These are phyloP conservation scores for Wickerhamiella hasegawae DNA, from an alignment of 805 yeast species.

Conservation along the genomic window DNA sequence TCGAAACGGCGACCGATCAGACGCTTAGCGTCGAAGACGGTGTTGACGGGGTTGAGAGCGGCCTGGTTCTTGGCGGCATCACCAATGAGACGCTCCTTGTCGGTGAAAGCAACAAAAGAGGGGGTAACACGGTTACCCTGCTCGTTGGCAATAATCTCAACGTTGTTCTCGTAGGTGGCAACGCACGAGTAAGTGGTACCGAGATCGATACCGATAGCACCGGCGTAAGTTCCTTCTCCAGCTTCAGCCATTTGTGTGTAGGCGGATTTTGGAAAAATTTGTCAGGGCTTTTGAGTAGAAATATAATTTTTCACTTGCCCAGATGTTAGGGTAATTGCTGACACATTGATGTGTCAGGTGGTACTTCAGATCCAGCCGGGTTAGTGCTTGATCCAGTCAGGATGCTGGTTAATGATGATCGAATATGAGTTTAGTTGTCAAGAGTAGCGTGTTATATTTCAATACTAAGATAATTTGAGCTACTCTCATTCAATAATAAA, in stretches of 20 bases:
- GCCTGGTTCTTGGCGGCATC: conserved; percentile 98
- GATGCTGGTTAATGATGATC: too few relatives aligned
- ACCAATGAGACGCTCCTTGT: conserved; percentile 83
- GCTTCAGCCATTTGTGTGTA: conserved; percentile 17
- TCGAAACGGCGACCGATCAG: conserved; percentile 81
- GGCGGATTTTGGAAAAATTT: conserved; percentile 6
- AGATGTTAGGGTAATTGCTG: too few relatives aligned
- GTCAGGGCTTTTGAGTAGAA: conserved; percentile 3
- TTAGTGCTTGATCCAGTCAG: too few relatives aligned
- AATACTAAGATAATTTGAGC: not conserved
- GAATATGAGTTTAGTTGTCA: too few relatives aligned
- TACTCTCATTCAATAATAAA: not conserved
- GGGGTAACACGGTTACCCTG: conserved; percentile 99
- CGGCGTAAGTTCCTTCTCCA: conserved; percentile 95
- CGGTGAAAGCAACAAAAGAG: conserved; percentile 89
- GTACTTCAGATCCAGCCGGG: too few relatives aligned
- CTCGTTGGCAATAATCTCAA: conserved; percentile 92
- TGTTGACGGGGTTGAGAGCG: conserved; percentile 80
- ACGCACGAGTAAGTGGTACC: conserved; percentile 96
- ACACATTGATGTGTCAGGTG: too few relatives aligned
- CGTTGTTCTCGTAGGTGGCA: conserved; percentile 73
- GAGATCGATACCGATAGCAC: conserved; percentile 98
- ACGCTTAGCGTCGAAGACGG: conserved; percentile 80
- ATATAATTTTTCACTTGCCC: not conserved
- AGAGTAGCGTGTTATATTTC: too few relatives aligned